A percentile compares a stretch with the other conserved stretches of the same genome.
phyloP scores from a whole-genome alignment of 2,329 filamentous ascomycete species.

The Curvularia eragrostidis region DNA sequence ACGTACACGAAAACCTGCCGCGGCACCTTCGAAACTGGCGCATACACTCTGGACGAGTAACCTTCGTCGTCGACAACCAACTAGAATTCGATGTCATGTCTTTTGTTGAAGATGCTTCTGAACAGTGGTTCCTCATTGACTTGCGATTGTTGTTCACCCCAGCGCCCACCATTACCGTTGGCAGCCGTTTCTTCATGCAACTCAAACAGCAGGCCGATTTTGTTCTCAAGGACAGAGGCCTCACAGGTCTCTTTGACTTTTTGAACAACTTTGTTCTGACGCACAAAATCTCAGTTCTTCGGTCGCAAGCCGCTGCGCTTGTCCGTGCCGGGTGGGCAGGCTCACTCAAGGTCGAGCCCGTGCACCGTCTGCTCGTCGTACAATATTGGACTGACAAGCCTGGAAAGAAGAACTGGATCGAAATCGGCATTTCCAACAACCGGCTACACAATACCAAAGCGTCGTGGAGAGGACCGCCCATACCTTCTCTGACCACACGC shows the following conservation, averaged over 20 bases:
- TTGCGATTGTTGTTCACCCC: constrained; percentile 84
- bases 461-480: constrained; percentile 44
- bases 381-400: constrained; percentile 85
- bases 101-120: constrained; percentile 79
- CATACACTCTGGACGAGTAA: constrained; percentile 85
- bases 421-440: constrained; percentile 80
- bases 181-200: constrained; percentile 65
- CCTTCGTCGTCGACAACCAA: constrained; percentile 81
- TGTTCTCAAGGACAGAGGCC: constrained; percentile 70
- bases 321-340: constrained; percentile 77
- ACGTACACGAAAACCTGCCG: constrained; percentile 83
- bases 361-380: constrained; percentile 82
- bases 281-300: constrained; percentile 84
- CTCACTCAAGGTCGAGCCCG: constrained; percentile 75
- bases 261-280: constrained; percentile 88
- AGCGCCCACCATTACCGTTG: constrained; percentile 64
- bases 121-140: constrained; percentile 94
- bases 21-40: constrained; percentile 77
- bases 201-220: constrained; percentile 77
- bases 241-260: constrained; percentile 82
- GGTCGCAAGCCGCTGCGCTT: constrained; percentile 76
- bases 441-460: constrained; percentile 46
- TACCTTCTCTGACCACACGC: constrained; percentile 63
- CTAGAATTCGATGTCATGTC: constrained; percentile 95
- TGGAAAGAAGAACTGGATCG: constrained; percentile 85